Evolutionary conservation across 2,329 filamentous ascomycete species (phyloP).

Genomic region (Epicoccum nigrum): DNA sequence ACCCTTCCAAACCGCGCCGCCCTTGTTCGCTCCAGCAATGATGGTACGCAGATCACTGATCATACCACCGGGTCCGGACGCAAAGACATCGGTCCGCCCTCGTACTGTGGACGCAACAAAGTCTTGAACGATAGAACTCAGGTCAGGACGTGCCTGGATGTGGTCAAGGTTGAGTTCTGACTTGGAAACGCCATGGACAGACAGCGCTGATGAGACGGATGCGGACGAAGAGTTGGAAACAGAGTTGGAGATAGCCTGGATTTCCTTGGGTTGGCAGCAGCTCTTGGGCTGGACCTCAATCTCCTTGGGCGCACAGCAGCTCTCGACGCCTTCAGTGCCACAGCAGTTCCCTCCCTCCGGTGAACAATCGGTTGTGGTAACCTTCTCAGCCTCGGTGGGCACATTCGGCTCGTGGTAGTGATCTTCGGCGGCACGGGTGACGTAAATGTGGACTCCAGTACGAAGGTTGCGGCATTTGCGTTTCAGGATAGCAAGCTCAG

Average conservation of each 20-base stretch:
- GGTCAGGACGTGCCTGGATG: constrained; percentile 31
- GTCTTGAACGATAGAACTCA: constrained; percentile 26
- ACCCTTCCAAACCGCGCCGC: constrained; percentile 42
- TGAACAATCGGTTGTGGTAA: constrained; percentile 19
- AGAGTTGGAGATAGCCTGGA: constrained; percentile 22
- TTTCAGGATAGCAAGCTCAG: constrained; percentile 42
- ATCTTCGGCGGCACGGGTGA: constrained; percentile 39
- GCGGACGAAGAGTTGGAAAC: constrained; percentile 22
- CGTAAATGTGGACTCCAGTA: constrained; percentile 42
- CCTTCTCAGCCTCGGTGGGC: constrained; percentile 28
- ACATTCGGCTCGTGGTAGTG: constrained; percentile 18
- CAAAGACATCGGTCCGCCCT: constrained; percentile 40
- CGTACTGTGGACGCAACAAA: constrained; percentile 32
- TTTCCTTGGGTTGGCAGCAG: constrained; percentile 28
- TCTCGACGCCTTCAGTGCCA: not conserved
- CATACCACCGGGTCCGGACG: constrained; percentile 40
- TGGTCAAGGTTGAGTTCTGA: constrained; percentile 35
- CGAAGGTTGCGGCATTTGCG: constrained; percentile 32
- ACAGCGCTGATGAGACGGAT: constrained; percentile 32
- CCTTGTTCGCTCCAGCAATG: constrained; percentile 39
- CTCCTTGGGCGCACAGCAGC: constrained; percentile 7
- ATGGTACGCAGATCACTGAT: constrained; percentile 43
- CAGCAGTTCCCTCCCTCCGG: constrained; percentile 4
- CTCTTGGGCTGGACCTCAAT: constrained; percentile 10
- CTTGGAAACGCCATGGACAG: constrained; percentile 39